A percentile compares a stretch with the other conserved stretches of the same genome.
These are phyloP conservation scores for Rutstroemia sp. DNA, from an alignment of 2,329 filamentous ascomycete species.

Conservation along the genomic window DNA sequence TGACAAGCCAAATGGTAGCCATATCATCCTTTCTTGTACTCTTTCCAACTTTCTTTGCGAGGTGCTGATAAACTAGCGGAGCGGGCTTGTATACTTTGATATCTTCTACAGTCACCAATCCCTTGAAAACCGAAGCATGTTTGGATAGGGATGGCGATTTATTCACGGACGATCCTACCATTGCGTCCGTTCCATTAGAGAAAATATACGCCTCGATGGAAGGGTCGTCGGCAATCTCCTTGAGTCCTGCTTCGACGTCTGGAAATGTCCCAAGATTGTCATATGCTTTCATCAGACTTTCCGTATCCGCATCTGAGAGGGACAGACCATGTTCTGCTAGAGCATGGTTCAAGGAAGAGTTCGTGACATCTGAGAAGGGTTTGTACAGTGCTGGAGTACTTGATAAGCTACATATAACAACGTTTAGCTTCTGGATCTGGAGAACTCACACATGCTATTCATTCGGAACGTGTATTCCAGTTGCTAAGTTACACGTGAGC, in stretches of 20 bases:
- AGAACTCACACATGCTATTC: conserved; percentile 61
- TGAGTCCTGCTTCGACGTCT: conserved; percentile 51
- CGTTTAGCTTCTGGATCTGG: neutral
- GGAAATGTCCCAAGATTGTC: conserved; percentile 56
- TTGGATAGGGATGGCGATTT: conserved; percentile 48
- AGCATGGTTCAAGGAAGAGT: conserved; percentile 54
- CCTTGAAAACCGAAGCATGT: conserved; percentile 39
- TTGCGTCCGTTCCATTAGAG: conserved; percentile 59
- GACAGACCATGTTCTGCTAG: conserved; percentile 47
- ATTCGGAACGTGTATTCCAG: conserved; percentile 72
- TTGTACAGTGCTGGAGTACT: conserved; percentile 46
- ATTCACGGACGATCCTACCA: conserved; percentile 54
- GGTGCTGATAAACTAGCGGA: conserved; percentile 50
- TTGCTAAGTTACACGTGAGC: conserved; percentile 34
- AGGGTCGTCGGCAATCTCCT: conserved; percentile 34
- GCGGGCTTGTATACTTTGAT: conserved; percentile 58
- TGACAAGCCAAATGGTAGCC: conserved; percentile 58
- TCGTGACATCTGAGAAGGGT: conserved; percentile 56
- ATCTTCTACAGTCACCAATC: conserved; percentile 55
- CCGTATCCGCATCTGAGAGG: conserved; percentile 37
- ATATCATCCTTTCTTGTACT: conserved; percentile 31
- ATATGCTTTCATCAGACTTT: conserved; percentile 54
- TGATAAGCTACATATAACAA: neutral
- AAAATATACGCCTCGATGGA: conserved; percentile 50
- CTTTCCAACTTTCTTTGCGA: conserved; percentile 21